phyloP scores from a whole-genome alignment of 805 yeast species.

The Starmerella apis region DNA sequence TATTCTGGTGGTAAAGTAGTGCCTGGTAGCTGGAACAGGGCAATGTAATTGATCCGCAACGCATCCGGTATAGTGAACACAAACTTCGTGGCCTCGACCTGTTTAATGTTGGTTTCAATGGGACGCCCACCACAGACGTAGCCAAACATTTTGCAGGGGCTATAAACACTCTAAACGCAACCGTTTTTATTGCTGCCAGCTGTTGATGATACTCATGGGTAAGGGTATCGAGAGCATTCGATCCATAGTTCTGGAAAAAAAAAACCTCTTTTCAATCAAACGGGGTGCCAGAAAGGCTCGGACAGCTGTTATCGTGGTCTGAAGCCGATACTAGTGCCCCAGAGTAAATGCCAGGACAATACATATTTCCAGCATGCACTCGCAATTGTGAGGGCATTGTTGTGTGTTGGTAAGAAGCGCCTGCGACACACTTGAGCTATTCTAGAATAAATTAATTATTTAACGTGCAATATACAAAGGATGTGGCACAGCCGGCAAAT shows the following conservation, averaged over 20 bases:
- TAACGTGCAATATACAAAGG: conserved; percentile 19
- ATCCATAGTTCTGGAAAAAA: background rate
- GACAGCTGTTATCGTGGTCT: conserved; percentile 4
- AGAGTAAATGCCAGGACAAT: conserved; percentile 25
- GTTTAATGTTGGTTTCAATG: conserved; percentile 37
- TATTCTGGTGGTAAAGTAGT: conserved; percentile 54
- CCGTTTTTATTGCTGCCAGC: background rate
- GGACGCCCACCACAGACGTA: conserved; percentile 69
- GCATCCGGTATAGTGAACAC: conserved; percentile 56
- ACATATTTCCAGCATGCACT: conserved; percentile 26
- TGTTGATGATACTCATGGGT: background rate
- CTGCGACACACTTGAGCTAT: conserved; percentile 20
- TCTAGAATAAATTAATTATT: background rate
- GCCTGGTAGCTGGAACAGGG: conserved; percentile 78
- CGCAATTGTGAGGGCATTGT: conserved; percentile 8
- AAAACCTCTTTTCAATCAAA: background rate
- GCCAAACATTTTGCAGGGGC: conserved; percentile 48
- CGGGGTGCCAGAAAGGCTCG: conserved; percentile 8
- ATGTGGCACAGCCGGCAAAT: conserved; percentile 31
- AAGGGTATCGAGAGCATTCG: background rate
- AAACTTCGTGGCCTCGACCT: conserved; percentile 58
- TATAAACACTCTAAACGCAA: background rate
- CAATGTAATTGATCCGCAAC: conserved; percentile 60
- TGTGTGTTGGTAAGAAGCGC: conserved; percentile 27
- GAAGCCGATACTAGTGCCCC: conserved; percentile 22